Conservation (phyloP, 2,329 filamentous ascomycete species). For the Knufia petricola region DNA sequence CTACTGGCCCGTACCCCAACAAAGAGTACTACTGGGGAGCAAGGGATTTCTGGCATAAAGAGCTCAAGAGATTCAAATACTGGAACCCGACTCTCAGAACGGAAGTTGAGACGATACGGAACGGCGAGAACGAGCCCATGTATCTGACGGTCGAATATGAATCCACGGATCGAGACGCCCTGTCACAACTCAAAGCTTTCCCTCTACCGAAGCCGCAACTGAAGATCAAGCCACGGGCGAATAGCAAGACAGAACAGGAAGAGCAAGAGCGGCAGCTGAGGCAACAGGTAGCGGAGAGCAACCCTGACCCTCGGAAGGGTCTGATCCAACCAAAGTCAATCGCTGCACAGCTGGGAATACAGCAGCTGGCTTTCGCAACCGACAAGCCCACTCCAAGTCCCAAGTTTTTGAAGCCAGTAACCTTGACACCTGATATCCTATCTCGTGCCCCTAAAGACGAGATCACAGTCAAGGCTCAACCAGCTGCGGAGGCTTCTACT, state of each 20-base stretch:
- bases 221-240: conserved; percentile 2
- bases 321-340: neutral
- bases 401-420: neutral
- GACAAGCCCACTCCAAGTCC: neutral
- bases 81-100: conserved; percentile 83
- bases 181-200: conserved; percentile 25
- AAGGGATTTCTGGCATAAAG: conserved; percentile 81
- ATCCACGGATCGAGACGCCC: conserved; percentile 34
- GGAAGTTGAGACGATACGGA: conserved; percentile 57
- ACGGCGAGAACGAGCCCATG: conserved; percentile 37
- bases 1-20: conserved; percentile 30
- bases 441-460: conserved; percentile 6
- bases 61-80: conserved; percentile 81
- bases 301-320: neutral
- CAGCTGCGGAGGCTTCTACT: conserved; percentile 5
- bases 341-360: neutral
- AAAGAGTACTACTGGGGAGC: conserved; percentile 32
- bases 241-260: neutral
- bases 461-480: conserved; percentile 9
- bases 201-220: conserved; percentile 5
- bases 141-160: conserved; percentile 19
- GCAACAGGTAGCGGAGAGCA: neutral
- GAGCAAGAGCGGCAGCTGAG: neutral
- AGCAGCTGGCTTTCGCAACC: neutral
- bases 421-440: conserved; percentile 4